Conservation (phyloP, 768 basidiomycete genomes). For the Mycena haematopus region DNA sequence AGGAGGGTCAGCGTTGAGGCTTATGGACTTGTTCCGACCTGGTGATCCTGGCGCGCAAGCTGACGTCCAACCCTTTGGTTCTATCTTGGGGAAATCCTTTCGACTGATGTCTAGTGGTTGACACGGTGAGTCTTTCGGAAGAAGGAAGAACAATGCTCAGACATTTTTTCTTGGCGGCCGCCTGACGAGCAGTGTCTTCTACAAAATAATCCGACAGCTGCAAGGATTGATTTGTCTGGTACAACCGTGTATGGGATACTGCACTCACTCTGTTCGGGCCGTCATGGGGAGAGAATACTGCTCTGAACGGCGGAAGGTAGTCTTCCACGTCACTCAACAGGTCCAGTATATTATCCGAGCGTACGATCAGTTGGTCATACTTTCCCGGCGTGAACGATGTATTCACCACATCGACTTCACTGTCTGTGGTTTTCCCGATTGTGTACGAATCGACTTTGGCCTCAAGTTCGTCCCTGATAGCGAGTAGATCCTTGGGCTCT, state of each 20-base stretch:
- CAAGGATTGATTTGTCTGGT: neutral
- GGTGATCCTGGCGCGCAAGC: constrained; percentile 48
- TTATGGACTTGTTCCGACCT: constrained; percentile 42
- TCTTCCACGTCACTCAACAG: constrained; percentile 48
- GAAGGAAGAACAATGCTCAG: neutral
- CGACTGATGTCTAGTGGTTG: constrained; percentile 37
- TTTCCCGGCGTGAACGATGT: constrained; percentile 44
- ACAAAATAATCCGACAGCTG: constrained; percentile 33
- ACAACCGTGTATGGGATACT: too few relatives aligned
- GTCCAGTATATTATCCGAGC: constrained; percentile 39
- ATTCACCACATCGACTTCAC: constrained; percentile 38
- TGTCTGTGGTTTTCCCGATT: constrained; percentile 43
- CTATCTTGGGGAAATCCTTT: constrained; percentile 42
- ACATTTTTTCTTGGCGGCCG: constrained; percentile 31
- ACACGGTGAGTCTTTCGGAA: neutral
- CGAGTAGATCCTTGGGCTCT: constrained; percentile 46
- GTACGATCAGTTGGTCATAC: constrained; percentile 43
- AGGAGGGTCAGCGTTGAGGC: constrained; percentile 42
- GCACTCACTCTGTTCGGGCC: constrained; percentile 43
- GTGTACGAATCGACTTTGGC: constrained; percentile 48
- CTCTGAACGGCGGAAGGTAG: constrained; percentile 51
- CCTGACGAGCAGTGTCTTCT: constrained; percentile 32
- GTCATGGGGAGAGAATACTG: constrained; percentile 53
- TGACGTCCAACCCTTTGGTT: constrained; percentile 44
- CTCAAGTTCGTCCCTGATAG: constrained; percentile 45